Evolutionary conservation across 331 rosid genomes (phyloP), one percentile per base, ranked within the genome.

Genomic region (Rhamnella rubrinervis): DNA sequence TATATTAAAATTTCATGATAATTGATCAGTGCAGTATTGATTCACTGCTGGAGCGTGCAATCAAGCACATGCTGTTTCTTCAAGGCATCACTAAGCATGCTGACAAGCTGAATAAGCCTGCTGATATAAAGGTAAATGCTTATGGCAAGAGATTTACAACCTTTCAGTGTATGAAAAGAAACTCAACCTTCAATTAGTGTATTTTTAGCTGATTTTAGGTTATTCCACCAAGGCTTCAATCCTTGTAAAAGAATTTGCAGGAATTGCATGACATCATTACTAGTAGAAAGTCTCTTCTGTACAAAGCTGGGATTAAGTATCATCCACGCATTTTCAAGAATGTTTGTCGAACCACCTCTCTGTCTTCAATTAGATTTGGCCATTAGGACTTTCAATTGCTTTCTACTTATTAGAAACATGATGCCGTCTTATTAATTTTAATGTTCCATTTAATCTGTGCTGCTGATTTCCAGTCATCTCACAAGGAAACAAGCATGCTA

Each of bases 11-110:
- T 73, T 71, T 77, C 67, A 28, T 75, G 66, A 35, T 76, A 28
- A 58, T 61, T 74, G 55, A 53, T 59, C 99, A 95, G 99, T 91
- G 99, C 83, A 95, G 99, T 68, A 95, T 95, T 68, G 99, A 95
- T 86, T 91, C 99, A 26, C 84, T 95, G 68, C 84, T 95, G 87
- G 99, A 95, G 77, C 93, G 93, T 55, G 75, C 97, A 26, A 86
- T 91, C 83, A 87, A 91, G 93, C 96, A 95, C 93, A 84, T 91
- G 97, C 83, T 91, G 20, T 95, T 91, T 83, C 87, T 95, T 83
- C 99, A 95, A 78, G 80, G 99, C 83, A 65, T 89, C 72, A 80
- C 96, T 57, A 95, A 87, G 86, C 97, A 95, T 79, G 96, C 96
- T 21, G 99, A 87, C 82, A 91, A 91, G 87, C 81, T 95, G 60